Conservation (phyloP, 257 asterid species). For the Jasminum sambac region DNA sequence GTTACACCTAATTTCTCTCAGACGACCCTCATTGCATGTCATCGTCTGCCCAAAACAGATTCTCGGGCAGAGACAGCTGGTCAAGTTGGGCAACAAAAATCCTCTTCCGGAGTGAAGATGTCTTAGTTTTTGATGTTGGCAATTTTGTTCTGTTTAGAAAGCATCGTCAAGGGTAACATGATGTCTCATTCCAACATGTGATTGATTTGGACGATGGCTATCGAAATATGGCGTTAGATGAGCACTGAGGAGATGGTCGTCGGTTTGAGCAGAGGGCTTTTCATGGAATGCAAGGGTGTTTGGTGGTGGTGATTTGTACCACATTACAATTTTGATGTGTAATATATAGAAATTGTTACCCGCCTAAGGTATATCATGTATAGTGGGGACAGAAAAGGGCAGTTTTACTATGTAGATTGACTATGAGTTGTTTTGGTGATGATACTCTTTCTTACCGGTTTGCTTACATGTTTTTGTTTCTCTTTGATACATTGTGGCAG, state of each 20-base stretch:
- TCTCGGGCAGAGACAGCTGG: neutral
- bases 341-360: slow-evolving; percentile 10
- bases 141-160: neutral
- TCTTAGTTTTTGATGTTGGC: slow-evolving; percentile 1
- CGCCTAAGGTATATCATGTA: neutral
- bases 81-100: neutral
- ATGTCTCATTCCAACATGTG: neutral
- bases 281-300: neutral
- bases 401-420: neutral
- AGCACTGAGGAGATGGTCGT: neutral
- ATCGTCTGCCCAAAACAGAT: neutral
- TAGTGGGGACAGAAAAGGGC: neutral
- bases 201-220: neutral
- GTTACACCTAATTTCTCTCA: neutral
- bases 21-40: neutral
- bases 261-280: slow-evolving; percentile 10
- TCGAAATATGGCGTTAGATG: neutral
- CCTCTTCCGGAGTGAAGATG: neutral
- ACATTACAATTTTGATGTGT: slow-evolving; percentile 32
- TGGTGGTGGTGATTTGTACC: neutral
- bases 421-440: neutral
- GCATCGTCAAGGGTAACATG: neutral
- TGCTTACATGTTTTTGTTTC: too few relatives aligned
- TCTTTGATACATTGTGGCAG: too few relatives aligned
- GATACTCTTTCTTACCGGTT: too few relatives aligned